Evolutionary conservation across 306 rosid species (phyloP).

Genomic region (Fragaria vesca): DNA sequence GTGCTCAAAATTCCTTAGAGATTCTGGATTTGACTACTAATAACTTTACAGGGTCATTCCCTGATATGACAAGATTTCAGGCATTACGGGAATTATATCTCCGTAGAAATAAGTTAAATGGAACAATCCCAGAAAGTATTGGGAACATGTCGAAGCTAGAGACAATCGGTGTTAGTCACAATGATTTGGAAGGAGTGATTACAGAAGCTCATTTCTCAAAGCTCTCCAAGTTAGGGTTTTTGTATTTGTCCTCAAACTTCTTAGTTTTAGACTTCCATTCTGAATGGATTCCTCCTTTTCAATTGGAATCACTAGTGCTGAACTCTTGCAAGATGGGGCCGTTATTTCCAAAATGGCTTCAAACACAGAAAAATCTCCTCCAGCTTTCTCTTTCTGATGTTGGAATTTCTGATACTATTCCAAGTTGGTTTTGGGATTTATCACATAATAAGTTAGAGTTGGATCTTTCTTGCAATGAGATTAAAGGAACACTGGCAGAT

Average conservation of each 20-base stretch:
- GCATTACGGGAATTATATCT: neutral
- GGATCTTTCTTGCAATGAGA: slow-evolving; percentile 15
- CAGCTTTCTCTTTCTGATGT: neutral
- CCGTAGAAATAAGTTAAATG: neutral
- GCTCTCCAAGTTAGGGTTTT: fast-evolving
- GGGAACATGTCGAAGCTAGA: neutral
- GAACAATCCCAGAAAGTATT: neutral
- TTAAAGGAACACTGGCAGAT: neutral
- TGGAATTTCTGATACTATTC: neutral
- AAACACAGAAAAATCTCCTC: neutral
- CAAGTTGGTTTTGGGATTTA: slow-evolving; percentile 20
- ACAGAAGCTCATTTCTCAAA: neutral
- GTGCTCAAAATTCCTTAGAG: no score
- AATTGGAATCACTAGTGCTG: neutral
- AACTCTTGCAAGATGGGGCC: neutral
- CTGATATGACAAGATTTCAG: no score
- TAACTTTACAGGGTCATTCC: no score
- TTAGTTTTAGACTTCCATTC: neutral
- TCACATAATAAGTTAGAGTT: fast-evolving
- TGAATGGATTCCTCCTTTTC: neutral
- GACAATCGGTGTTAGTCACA: fast-evolving
- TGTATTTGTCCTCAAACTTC: neutral
- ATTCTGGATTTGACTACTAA: no score
- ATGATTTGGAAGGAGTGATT: neutral
- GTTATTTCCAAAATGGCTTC: slow-evolving; percentile 11